Base-by-base conservation (phyloP, 2,329 filamentous ascomycete genomes). In the Penicillium sp. region DNA sequence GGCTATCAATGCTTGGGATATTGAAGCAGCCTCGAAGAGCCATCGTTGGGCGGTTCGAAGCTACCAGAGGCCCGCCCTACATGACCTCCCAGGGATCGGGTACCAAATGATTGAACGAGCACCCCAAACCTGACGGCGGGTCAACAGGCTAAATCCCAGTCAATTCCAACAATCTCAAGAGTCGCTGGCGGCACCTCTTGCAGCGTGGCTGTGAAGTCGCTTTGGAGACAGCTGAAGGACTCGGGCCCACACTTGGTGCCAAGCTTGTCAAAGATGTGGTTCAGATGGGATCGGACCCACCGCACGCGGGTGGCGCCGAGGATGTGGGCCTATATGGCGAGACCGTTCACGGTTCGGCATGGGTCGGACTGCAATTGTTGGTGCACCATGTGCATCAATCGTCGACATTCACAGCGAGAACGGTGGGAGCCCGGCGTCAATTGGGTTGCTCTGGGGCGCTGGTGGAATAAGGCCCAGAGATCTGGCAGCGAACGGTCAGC, bases 291-390 rank as follows among this genome's bases (percentile, higher is more conserved):
- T 28, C 28, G n/a, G 42, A 6, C 20, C 28, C 34, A 22, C 48
- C 25, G 20, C 17, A 47, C 53, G 34, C 53, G 59, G 59, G 54
- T 20, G 47, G 7, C 14, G 15, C 56, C 6, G 41, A 22, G 49
- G 34, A n/a, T 39, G 8, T 35, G 15, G 22, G 17, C 35, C 12
- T 39, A 51, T 51, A 39, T 20, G 49, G 3, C n/a, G 49, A 14
- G 5, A 39, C 14, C 3, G 10, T 15, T 15, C 35, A 37, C 15
- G 17, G 17, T 35, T 20, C 35, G 20, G 15, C n/a, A 39, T 35
- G 35, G 35, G 17, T 8, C 41, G 2, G 5, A 31, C 31, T 31
- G 31, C 31, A 31, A 10, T 43, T 43, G 17, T 22, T 22, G 41
- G n/a, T 43, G 41, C 10, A 43, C 10, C 41, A 20, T 10, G 20